Evolutionary conservation across 2,329 filamentous ascomycete species (phyloP).

Genomic region (Alternaria consortialis): DNA sequence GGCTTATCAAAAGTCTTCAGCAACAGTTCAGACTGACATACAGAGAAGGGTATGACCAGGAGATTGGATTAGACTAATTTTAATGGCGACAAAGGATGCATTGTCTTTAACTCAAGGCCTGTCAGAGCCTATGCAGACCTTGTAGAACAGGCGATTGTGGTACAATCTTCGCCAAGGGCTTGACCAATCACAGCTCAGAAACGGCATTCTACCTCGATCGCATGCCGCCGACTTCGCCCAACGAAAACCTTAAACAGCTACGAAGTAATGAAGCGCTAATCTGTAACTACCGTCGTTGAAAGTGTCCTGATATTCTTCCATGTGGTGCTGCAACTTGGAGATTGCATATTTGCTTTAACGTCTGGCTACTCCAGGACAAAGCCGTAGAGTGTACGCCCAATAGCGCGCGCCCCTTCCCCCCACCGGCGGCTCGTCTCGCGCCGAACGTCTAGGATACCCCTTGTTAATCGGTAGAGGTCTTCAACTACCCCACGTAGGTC

Average conservation of each 20-base stretch:
- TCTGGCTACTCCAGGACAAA: neutral
- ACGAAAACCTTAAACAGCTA: constrained; percentile 28
- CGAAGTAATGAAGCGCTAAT: constrained; percentile 29
- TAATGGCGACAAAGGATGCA: constrained; percentile 16
- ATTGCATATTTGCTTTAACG: neutral
- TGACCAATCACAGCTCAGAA: constrained; percentile 39
- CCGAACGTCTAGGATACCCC: constrained; percentile 17
- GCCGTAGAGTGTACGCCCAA: constrained; percentile 1
- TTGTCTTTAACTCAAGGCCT: constrained; percentile 25
- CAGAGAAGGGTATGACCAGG: neutral
- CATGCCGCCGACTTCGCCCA: constrained; percentile 43
- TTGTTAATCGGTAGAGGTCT: constrained; percentile 1
- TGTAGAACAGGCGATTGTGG: constrained; percentile 38
- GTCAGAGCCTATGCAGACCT: constrained; percentile 28
- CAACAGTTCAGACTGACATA: neutral
- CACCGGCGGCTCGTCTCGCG: constrained; percentile 32
- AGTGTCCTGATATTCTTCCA: constrained; percentile 1
- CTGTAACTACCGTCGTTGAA: neutral
- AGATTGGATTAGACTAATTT: neutral
- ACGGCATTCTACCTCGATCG: constrained; percentile 22
- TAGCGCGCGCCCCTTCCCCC: constrained; percentile 17
- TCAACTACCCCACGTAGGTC: neutral
- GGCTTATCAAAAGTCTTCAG: neutral
- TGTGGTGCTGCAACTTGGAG: neutral
- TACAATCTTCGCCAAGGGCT: constrained; percentile 24